These are phyloP conservation scores for Mrakia gelida DNA, from an alignment of 768 basidiomycete species.

Conservation along the genomic window DNA sequence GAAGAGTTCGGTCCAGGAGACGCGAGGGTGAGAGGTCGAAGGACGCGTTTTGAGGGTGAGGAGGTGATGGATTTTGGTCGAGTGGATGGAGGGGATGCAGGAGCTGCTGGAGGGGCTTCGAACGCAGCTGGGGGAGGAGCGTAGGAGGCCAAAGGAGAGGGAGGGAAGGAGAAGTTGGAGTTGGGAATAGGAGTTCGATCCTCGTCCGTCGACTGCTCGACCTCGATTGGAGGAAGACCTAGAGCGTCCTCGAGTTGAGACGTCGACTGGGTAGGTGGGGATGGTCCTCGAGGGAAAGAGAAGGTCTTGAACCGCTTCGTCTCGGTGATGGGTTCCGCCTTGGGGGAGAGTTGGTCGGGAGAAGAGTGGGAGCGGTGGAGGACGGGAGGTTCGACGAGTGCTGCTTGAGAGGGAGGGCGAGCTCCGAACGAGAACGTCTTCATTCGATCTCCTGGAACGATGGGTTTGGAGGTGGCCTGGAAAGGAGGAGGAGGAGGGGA, in stretches of 20 bases:
- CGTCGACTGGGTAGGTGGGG: not conserved
- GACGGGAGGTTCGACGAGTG: not conserved
- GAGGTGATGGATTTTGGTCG: not conserved
- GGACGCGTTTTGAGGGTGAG: slow-evolving; percentile 8
- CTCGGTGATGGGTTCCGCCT: not conserved
- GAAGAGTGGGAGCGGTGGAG: not conserved
- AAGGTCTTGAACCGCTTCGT: slow-evolving; percentile 19
- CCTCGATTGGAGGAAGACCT: not conserved
- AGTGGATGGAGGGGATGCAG: not conserved
- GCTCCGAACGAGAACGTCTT: slow-evolving; percentile 22
- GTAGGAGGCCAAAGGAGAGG: not conserved
- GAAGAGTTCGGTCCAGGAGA: not conserved
- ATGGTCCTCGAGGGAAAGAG: slow-evolving; percentile 20
- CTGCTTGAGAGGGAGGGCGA: not conserved
- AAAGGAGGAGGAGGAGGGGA: not conserved
- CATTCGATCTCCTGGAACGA: slow-evolving; percentile 12
- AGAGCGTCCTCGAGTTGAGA: slow-evolving; percentile 1
- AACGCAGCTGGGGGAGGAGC: not conserved
- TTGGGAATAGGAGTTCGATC: not conserved
- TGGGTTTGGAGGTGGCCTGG: not conserved
- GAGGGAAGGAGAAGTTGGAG: slow-evolving; percentile 4
- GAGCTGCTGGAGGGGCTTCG: not conserved
- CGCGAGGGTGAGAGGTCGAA: slow-evolving; percentile 25
- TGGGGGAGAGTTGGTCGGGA: not conserved
- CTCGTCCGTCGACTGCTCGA: slow-evolving; percentile 6